Conservation (phyloP, 2,329 filamentous ascomycete genomes). For the Penicillium verrucosum region DNA sequence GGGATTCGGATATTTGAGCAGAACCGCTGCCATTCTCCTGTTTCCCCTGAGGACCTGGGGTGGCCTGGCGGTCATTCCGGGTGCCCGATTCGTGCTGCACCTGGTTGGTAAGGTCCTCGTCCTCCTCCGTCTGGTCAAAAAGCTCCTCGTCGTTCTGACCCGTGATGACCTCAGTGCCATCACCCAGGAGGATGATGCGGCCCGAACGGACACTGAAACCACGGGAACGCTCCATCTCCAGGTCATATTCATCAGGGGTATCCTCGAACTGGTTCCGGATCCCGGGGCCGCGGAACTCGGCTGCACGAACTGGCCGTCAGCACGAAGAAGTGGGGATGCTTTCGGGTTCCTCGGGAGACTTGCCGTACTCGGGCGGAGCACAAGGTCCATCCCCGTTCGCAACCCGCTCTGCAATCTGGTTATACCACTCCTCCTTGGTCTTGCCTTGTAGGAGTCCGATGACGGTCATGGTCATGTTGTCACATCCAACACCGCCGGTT, state of each 20-base stretch:
- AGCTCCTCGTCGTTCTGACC: slow-evolving; percentile 88
- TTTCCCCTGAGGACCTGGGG: slow-evolving; percentile 48
- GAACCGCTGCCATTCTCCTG: slow-evolving; percentile 17
- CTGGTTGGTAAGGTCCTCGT: slow-evolving; percentile 81
- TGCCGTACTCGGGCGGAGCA: slow-evolving; percentile 99
- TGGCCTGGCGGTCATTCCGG: slow-evolving; percentile 50
- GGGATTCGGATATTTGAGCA: slow-evolving; percentile 37
- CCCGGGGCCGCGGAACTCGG: slow-evolving; percentile 79
- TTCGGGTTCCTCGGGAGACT: slow-evolving; percentile 55
- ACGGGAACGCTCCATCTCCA: slow-evolving; percentile 54
- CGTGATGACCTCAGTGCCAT: slow-evolving; percentile 88
- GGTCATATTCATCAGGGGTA: slow-evolving; percentile 59
- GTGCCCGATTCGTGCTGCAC: slow-evolving; percentile 56
- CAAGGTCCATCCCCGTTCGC: slow-evolving; percentile 96
- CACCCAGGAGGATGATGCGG: slow-evolving; percentile 89
- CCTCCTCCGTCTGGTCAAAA: slow-evolving; percentile 85
- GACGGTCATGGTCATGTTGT: slow-evolving; percentile 99
- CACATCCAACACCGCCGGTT: slow-evolving; percentile 94
- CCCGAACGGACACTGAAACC: slow-evolving; percentile 72
- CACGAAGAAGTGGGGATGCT: slow-evolving; percentile 36
- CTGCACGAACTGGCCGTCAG: slow-evolving; percentile 52
- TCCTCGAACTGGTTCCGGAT: slow-evolving; percentile 81
- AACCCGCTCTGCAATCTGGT: slow-evolving; percentile 88
- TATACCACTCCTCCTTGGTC: slow-evolving; percentile 97
- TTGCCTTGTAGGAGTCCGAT: slow-evolving; percentile 86